These are phyloP conservation scores for Podaxis sp. DNA, from an alignment of 768 basidiomycete species.

Conservation along the genomic window DNA sequence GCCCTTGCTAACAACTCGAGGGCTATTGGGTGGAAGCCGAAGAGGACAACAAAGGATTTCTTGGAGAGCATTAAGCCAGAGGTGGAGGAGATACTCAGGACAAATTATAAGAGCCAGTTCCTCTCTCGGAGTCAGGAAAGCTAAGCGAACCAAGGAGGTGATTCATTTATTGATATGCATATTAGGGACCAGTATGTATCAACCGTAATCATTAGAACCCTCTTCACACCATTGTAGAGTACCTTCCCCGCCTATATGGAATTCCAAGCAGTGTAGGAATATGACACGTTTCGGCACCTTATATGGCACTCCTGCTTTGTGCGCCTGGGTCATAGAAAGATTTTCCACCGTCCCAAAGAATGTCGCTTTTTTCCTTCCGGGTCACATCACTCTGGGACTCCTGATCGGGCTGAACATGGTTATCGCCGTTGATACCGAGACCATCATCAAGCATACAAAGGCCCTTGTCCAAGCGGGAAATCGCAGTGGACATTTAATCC, in stretches of 20 bases:
- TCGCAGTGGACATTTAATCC: not conserved
- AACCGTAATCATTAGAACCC: too few relatives aligned
- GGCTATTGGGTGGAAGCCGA: conserved; percentile 53
- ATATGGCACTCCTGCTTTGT: too few relatives aligned
- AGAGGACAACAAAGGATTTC: conserved; percentile 46
- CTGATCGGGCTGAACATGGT: not conserved
- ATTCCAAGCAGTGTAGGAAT: too few relatives aligned
- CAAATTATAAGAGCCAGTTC: not conserved
- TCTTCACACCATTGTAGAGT: too few relatives aligned
- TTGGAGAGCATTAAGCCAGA: conserved; percentile 45
- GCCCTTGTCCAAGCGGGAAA: not conserved
- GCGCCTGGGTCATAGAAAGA: too few relatives aligned
- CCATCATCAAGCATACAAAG: not conserved
- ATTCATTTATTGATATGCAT: too few relatives aligned
- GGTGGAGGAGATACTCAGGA: conserved; percentile 25
- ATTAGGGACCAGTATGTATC: too few relatives aligned
- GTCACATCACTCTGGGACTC: not conserved
- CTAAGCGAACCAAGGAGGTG: too few relatives aligned
- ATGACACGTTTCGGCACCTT: too few relatives aligned
- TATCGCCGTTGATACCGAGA: not conserved
- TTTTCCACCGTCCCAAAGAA: not conserved
- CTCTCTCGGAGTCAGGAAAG: too few relatives aligned
- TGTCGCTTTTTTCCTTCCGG: not conserved
- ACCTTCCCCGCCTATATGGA: too few relatives aligned
- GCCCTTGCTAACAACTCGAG: conserved; percentile 40